These are phyloP conservation scores for Dissophora globulifera DNA, from an alignment of 192 early-diverging fungal species.

Conservation along the genomic window DNA sequence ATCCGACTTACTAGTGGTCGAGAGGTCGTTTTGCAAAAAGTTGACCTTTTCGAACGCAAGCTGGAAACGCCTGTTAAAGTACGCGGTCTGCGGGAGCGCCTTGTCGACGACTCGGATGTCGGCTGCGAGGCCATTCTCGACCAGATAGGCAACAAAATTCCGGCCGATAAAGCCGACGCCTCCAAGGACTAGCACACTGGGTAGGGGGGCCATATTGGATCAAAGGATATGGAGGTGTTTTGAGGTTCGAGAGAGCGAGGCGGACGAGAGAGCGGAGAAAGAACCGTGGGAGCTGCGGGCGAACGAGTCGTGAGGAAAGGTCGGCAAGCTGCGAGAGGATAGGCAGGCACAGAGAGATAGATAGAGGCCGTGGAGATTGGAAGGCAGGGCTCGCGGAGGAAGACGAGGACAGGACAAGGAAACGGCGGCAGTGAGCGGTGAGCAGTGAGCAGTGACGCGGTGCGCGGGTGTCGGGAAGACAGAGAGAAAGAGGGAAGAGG, in stretches of 20 bases:
- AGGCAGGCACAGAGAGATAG: not conserved
- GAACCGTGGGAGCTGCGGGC: not conserved
- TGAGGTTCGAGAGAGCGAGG: not conserved
- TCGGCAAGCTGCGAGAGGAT: not conserved
- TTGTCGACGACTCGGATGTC: slow-evolving; percentile 84
- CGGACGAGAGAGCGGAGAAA: not conserved
- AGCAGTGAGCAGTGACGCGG: too few relatives aligned
- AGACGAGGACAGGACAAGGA: slow-evolving; percentile 1
- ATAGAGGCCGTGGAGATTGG: not conserved
- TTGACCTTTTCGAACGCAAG: slow-evolving; percentile 79
- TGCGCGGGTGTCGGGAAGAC: too few relatives aligned
- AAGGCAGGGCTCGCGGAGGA: not conserved
- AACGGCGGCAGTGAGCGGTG: not conserved
- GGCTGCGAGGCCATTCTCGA: slow-evolving; percentile 73
- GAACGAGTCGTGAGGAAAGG: not conserved
- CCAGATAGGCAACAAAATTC: slow-evolving; percentile 76
- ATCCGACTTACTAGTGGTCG: slow-evolving; percentile 73
- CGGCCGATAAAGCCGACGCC: slow-evolving; percentile 90
- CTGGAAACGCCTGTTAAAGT: slow-evolving; percentile 70
- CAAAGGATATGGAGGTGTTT: too few relatives aligned
- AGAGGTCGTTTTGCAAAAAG: slow-evolving; percentile 82
- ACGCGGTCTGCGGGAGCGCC: slow-evolving; percentile 81
- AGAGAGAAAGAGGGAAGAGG: too few relatives aligned
- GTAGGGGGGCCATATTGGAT: slow-evolving; percentile 52
- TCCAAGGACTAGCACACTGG: slow-evolving; percentile 80